Evolutionary conservation across 2,329 filamentous ascomycete genomes (phyloP), one percentile per base, ranked within the genome.

Genomic region (Colletotrichum abscissum): DNA sequence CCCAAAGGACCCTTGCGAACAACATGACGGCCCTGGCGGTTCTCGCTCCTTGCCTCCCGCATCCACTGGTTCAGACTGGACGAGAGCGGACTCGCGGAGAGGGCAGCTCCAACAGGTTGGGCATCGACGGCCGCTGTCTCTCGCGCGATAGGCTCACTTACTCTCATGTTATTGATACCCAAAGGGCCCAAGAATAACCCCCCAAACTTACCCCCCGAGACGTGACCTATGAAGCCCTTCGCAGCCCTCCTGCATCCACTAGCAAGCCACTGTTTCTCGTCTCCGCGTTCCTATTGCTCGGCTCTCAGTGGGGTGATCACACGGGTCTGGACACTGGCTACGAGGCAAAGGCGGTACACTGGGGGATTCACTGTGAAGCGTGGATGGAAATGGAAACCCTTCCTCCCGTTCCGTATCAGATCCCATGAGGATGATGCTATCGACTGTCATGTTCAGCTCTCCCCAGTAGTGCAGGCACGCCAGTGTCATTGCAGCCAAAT

Each of bases 191-290:
- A 59, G 52, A 55, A 52, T 62, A 42, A 28, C 2, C 54, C 42
- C 42, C 42, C 33, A 35, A 49, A 49, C 42, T 42, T 11, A 26
- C 55, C 68, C 30, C 26, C 64, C 26, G 58, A 57, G 63, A 63
- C 35, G 49, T 66, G 52, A 66, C 63, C 63, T 35, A 49, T 22
- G 28, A 35, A 52, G 30, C 66, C 57, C 57, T 28, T 57, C 56
- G 65, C 57, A 68, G 65, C 57, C 65, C 65, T 71, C 42, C 46
- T 52, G 55, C 73, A 69, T 22, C 71, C 71, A 24, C 56, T 69
- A 55, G 66, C 54, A 63, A 75, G 73, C 73, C 73, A 74, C 71
- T 74, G 67, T 75, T 66, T 75, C 72, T 67, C 66, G 57, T 66
- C 46, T 62, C 56, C 19, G 33, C 22, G 46, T 33, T 75, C 65